Conservation (phyloP, 129 eudicot genomes). For the Cynara cardunculus region DNA sequence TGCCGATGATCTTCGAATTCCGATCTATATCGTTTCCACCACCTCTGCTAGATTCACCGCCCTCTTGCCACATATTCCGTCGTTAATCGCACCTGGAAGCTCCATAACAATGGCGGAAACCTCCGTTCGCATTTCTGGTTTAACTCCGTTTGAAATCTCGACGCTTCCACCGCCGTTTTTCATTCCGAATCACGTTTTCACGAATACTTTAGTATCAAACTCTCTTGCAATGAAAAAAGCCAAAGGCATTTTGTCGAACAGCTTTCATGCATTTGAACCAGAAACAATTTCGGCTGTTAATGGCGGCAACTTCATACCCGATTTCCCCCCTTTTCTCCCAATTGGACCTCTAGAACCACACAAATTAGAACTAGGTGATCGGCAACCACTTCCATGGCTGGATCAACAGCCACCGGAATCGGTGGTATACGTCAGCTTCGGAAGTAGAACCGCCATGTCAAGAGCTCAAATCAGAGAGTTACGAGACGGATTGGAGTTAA, state of each 20-base stretch:
- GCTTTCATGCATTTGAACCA: conserved; percentile 30
- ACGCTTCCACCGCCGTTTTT: conserved; percentile 45
- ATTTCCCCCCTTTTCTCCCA: conserved; percentile 31
- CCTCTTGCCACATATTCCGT: conserved; percentile 19
- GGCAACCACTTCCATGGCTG: conserved; percentile 42
- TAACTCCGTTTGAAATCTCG: conserved; percentile 21
- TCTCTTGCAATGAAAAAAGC: conserved; percentile 19
- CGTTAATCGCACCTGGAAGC: not conserved
- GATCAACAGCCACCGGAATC: conserved; percentile 40
- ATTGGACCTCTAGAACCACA: conserved; percentile 43
- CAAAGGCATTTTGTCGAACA: conserved; percentile 41
- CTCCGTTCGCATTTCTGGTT: conserved; percentile 27
- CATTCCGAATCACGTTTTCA: conserved; percentile 29
- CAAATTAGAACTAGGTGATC: conserved; percentile 17
- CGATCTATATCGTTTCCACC: conserved; percentile 23
- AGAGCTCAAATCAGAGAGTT: conserved; percentile 31
- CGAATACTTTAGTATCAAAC: conserved; percentile 23
- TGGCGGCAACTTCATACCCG: conserved; percentile 7
- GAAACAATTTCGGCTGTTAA: conserved; percentile 40
- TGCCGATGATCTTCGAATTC: conserved; percentile 29
- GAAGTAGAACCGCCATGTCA: conserved; percentile 39
- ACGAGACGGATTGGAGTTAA: conserved; percentile 36
- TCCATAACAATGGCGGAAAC: not conserved
- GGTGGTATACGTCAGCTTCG: conserved; percentile 41
- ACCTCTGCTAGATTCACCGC: conserved; percentile 57